Base-by-base conservation (phyloP, 2,329 filamentous ascomycete genomes). In the Neopestalotiopsis sp. region DNA sequence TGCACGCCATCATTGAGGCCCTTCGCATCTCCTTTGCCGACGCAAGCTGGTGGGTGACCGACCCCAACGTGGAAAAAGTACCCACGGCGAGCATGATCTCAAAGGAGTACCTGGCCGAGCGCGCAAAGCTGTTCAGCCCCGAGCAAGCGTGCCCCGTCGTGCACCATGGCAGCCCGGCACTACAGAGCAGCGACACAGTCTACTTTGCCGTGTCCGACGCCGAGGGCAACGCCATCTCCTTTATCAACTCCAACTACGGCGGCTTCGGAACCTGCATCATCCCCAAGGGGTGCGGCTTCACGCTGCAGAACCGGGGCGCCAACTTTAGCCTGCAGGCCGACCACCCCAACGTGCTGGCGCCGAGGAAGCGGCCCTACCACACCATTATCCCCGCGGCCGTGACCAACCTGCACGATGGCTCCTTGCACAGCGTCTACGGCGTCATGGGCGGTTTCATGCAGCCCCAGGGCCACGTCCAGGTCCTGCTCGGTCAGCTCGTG, bases 361-460 rank as follows among this genome's bases (percentile, higher is more conserved):
- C 94, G 0, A 85, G 90, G 42, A 98, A 98, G 84, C 83, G 96
- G 61, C 96, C 96, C 0, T 99, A 98, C 81, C 96, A 98, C 81
- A 99, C 96, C 67, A 98, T 99, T 79, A 99, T 99, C 75, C 95
- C 96, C 0, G 95, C 93, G 0, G 87, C 98, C 79, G 90, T 95
- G 20, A 98, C 96, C 0, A 94, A 96, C 73, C 79, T 89, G 20
- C 82, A 83, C 4, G 94, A 97, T 74, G 89, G 89, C 32, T 91
- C 88, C 63, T 82, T 98, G 68, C 93, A 97, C 79, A 92, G 90
- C 4, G 92, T 97, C 0, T 98, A 95, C 76, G 96, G 96, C 66
- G 95, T 98, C 70, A 98, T 98, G 96, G 96, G 96, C 66, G 95
- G 94, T 2, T 98, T 97, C 81, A 98, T 98, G 93, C 96, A 99